Evolutionary conservation across 495 filamentous ascomycete genomes (phyloP), one percentile per base, ranked within the genome.

Genomic region (Penicillium samsonianum): DNA sequence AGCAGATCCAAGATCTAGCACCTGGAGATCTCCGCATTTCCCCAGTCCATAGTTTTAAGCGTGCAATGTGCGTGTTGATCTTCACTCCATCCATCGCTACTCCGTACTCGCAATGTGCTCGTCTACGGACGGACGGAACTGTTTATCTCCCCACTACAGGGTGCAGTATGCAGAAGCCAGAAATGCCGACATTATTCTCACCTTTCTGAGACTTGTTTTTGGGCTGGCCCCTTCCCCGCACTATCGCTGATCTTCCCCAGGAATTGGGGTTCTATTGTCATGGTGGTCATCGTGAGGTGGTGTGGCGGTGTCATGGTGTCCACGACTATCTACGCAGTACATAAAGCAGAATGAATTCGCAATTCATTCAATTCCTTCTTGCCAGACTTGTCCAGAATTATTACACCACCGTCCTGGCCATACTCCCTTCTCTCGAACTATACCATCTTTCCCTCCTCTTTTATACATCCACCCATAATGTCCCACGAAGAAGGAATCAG

Each of bases 401-500:
- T 25, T 53, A 26, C 7, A 8, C 16, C 20, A 5, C 17, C 14
- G 2, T 17, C 10, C 14, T 5, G 38, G 37, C 20, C 4, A 17
- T 45, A 17, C 20, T 35, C 37, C 19, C 12, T 44, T n/a, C 14
- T 19, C 6, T 3, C 22, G 6, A 19, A 17, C 14, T 17, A n/a
- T 40, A 38, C 7, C 16, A 14, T 5, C 12, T 20, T 9, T 41
- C 7, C 12, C 14, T 0, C 41, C 7, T 2, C n/a, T 23, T 53
- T 11, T 37, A 14, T 37, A 46, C 41, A 9, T 22, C 38, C 9
- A n/a, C 9, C 12, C 31, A 47, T 23, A 25, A 55, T 55, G 53
- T 28, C 53, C 16, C 14, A 46, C 42, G 53, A 55, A 47, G 42
- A 55, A 26, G 43, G 43, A 19, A 47, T 55, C 30, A 47, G 31